phyloP scores from a whole-genome alignment of 768 basidiomycete genomes.

The Tricholoma furcatifolium region DNA sequence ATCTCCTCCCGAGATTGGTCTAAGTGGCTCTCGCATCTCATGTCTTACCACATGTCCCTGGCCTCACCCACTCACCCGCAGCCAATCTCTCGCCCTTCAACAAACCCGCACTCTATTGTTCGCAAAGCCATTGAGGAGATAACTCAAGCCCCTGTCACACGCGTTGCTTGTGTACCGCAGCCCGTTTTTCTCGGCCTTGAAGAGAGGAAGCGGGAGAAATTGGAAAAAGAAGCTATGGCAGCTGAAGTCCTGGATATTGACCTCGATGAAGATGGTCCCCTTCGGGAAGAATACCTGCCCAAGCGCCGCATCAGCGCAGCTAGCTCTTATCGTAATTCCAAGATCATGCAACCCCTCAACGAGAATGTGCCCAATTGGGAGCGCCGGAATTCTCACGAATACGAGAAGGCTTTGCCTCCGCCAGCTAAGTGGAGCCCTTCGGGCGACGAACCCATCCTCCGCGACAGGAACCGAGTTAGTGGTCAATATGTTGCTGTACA shows the following conservation, averaged over 20 bases:
- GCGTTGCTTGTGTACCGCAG: constrained; percentile 39
- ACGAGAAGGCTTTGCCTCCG: constrained; percentile 50
- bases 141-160: constrained; percentile 45
- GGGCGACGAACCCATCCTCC: constrained; percentile 72
- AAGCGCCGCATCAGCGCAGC: constrained; percentile 54
- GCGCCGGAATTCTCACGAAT: constrained; percentile 11
- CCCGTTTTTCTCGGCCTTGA: constrained; percentile 76
- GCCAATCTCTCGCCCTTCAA: constrained; percentile 76
- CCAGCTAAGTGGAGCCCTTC: constrained; percentile 82
- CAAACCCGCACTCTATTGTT: constrained; percentile 68
- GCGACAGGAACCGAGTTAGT: constrained; percentile 47
- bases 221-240: constrained; percentile 38
- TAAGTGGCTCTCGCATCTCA: constrained; percentile 66
- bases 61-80: constrained; percentile 61
- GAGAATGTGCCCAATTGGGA: constrained; percentile 16
- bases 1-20: constrained; percentile 65
- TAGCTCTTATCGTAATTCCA: constrained; percentile 22
- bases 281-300: constrained; percentile 80
- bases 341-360: constrained; percentile 9
- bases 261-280: constrained; percentile 79
- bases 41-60: constrained; percentile 63
- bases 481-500: constrained; percentile 69
- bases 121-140: constrained; percentile 71
- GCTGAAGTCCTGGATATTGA: constrained; percentile 69
- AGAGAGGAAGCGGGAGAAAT: constrained; percentile 53